These are phyloP conservation scores for Monosporascus sp. DNA, from an alignment of 2,329 filamentous ascomycete genomes.

Conservation along the genomic window DNA sequence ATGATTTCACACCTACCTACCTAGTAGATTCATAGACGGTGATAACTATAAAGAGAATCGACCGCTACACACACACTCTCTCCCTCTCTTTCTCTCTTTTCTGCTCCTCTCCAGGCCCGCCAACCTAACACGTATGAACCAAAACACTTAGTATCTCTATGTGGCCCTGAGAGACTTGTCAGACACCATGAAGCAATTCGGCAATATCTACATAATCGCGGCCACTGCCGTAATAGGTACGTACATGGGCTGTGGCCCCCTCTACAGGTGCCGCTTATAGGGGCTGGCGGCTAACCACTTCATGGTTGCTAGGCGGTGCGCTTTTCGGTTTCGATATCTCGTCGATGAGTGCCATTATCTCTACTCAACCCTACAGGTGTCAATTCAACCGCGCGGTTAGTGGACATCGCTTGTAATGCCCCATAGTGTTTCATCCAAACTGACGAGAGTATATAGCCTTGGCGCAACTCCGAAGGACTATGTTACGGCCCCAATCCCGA, in stretches of 20 bases:
- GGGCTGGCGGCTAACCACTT: conserved; percentile 1
- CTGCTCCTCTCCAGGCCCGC: conserved; percentile 5
- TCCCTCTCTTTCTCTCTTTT: background rate
- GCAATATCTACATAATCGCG: conserved; percentile 38
- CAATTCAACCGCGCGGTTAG: conserved; percentile 34
- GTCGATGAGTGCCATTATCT: conserved; percentile 40
- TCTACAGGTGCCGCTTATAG: background rate
- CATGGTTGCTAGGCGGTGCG: conserved; percentile 25
- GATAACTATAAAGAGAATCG: background rate
- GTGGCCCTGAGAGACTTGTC: conserved; percentile 14
- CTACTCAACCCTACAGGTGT: conserved; percentile 35
- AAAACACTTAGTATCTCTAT: conserved; percentile 6
- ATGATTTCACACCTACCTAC: too few species aligned
- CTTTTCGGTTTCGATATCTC: conserved; percentile 40
- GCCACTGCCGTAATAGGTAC: conserved; percentile 37
- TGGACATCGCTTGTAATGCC: background rate
- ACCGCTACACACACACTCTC: background rate
- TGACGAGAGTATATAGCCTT: conserved; percentile 10
- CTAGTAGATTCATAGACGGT: background rate
- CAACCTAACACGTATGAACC: conserved; percentile 2
- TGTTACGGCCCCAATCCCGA: conserved; percentile 47
- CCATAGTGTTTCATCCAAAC: background rate
- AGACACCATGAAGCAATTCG: conserved; percentile 26
- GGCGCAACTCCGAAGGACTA: conserved; percentile 26
- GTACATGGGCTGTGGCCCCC: conserved; percentile 2